phyloP scores from a whole-genome alignment of 768 basidiomycete genomes.

The Leccinum incarnatum region DNA sequence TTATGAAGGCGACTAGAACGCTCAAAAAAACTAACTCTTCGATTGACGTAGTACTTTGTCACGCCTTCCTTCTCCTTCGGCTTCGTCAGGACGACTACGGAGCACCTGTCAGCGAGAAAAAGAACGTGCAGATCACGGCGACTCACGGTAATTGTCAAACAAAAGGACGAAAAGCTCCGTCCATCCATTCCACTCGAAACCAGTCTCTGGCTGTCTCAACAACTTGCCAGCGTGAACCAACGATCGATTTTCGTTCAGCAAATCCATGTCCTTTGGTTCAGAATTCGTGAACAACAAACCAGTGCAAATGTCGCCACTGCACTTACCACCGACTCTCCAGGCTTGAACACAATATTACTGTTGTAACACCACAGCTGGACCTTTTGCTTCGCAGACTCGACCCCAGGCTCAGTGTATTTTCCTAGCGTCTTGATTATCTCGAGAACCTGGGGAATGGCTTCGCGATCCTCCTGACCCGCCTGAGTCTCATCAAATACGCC shows the following conservation, averaged over 20 bases:
- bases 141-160: constrained; percentile 92
- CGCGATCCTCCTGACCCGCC: constrained; percentile 72
- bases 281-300: neutral
- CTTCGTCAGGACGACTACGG: constrained; percentile 85
- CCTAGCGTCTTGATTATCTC: constrained; percentile 85
- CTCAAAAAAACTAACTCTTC: constrained; percentile 52
- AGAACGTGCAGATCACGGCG: no score
- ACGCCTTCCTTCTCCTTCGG: constrained; percentile 73
- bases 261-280: constrained; percentile 74
- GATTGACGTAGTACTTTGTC: constrained; percentile 75
- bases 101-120: constrained; percentile 10
- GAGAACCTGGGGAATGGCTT: constrained; percentile 80
- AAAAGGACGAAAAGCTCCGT: constrained; percentile 85
- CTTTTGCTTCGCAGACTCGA: constrained; percentile 80
- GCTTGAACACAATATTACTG: constrained; percentile 74
- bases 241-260: constrained; percentile 78
- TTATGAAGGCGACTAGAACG: neutral
- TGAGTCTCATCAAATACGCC: constrained; percentile 76
- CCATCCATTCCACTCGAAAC: constrained; percentile 88
- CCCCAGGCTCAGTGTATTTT: constrained; percentile 85
- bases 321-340: constrained; percentile 65
- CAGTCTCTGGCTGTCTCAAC: constrained; percentile 83
- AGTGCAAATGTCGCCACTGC: neutral
- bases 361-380: constrained; percentile 89
- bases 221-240: constrained; percentile 83